A percentile compares a stretch with the other conserved stretches of the same genome.
phyloP scores from a whole-genome alignment of 1,284 basidiomycete species.

The Cutaneotrichosporon dermatis region DNA sequence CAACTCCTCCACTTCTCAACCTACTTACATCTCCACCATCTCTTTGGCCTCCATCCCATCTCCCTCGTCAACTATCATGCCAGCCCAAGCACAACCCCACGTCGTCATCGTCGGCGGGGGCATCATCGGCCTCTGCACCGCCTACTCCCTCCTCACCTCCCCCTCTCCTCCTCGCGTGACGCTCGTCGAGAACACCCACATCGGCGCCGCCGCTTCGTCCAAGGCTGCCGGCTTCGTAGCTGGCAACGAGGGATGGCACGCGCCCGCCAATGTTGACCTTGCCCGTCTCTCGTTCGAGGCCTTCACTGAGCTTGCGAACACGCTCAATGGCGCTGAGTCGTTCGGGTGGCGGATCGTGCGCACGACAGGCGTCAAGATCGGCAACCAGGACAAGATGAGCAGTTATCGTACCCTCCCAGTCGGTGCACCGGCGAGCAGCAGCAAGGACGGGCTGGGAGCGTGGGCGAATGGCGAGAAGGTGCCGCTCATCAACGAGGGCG shows the following conservation, averaged over 20 bases:
- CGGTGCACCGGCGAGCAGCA: background rate
- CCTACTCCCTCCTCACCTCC: slow-evolving; percentile 43
- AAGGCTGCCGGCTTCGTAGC: slow-evolving; percentile 85
- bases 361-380: slow-evolving; percentile 13
- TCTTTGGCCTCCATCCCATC: too few species aligned
- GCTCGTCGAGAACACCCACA: slow-evolving; percentile 58
- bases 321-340: slow-evolving; percentile 61
- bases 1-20: too few species aligned
- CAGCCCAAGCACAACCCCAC: background rate
- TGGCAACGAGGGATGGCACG: slow-evolving; percentile 57
- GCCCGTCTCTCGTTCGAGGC: slow-evolving; percentile 69
- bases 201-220: slow-evolving; percentile 59
- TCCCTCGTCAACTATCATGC: too few species aligned
- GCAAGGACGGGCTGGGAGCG: background rate
- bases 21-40: too few species aligned
- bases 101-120: slow-evolving; percentile 53
- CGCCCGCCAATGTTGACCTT: slow-evolving; percentile 51
- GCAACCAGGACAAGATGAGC: slow-evolving; percentile 12
- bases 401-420: slow-evolving; percentile 15
- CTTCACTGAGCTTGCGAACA: slow-evolving; percentile 67
- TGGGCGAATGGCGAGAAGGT: slow-evolving; percentile 15
- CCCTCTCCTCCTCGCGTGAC: slow-evolving; percentile 28
- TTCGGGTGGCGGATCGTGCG: slow-evolving; percentile 59
- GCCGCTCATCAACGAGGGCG: slow-evolving; percentile 2
- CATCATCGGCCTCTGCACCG: slow-evolving; percentile 78